phyloP scores from a whole-genome alignment of 345 rosid genomes.

The Salix exigua region DNA sequence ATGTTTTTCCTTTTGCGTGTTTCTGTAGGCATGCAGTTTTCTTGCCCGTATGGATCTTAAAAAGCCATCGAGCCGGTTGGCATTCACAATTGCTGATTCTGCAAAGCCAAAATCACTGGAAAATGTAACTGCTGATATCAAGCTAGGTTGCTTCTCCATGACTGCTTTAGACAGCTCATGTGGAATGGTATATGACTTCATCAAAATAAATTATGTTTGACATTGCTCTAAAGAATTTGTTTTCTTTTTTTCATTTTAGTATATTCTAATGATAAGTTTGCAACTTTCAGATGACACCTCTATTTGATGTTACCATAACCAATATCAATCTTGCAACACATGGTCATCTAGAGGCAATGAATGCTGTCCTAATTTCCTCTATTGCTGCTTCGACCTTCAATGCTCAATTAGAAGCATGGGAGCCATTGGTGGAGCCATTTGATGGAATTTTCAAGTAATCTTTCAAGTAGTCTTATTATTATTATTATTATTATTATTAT shows the following conservation, averaged over 20 bases:
- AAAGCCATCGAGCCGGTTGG: constrained; percentile 74
- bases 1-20: constrained; percentile 12
- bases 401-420: constrained; percentile 94
- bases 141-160: constrained; percentile 75
- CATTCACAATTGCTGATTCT: constrained; percentile 80
- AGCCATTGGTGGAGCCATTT: constrained; percentile 96
- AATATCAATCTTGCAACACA: constrained; percentile 95
- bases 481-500: rapidly evolving
- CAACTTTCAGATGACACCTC: constrained; percentile 77
- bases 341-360: constrained; percentile 90
- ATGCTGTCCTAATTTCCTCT: constrained; percentile 84
- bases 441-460: constrained; percentile 97
- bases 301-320: constrained; percentile 78
- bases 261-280: constrained; percentile 13
- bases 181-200: constrained; percentile 67
- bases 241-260: background rate
- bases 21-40: constrained; percentile 88
- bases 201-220: constrained; percentile 1
- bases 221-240: background rate
- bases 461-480: constrained; percentile 56
- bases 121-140: constrained; percentile 80
- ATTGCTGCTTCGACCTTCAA: constrained; percentile 95
- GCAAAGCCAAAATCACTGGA: constrained; percentile 81
- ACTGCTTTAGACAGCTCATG: constrained; percentile 84
- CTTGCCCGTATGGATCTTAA: constrained; percentile 84